Base-by-base conservation (phyloP, 495 filamentous ascomycete genomes). In the Poronia punctata region DNA sequence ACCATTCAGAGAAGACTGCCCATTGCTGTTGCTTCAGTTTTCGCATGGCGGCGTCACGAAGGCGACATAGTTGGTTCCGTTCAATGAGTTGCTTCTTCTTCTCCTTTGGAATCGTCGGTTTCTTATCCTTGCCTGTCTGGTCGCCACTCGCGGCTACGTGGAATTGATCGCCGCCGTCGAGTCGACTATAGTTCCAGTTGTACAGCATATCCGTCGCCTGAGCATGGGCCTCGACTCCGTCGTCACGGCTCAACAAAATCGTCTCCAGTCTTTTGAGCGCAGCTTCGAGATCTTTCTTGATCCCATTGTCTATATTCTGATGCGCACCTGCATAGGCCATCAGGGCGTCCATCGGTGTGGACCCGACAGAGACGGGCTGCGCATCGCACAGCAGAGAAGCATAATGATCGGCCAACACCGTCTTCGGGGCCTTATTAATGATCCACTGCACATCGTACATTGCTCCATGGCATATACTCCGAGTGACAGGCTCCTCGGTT, bases 391-490 rank as follows among this genome's bases (percentile, higher is more conserved):
- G n/a, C 30, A 3, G 30, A 15, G 16, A 14, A 4, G 12, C 10
- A 3, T 17, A 18, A 6, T 32, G 16, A 4, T 17, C 14, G 6
- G 30, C 30, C 4, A 17, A 5, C 3, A 16, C 15, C 6, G 5
- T 3, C 6, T 3, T 6, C 4, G 30, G 30, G 2, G 2, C 4
- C 4, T 32, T 32, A 2, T 41, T 35, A 1, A 19, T 10, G 23
- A 64, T 27, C 57, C 58, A 74, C 7, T 43, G 9, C 3, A 71
- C 69, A 8, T 50, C 38, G 49, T 73, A 71, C 46, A 68, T 60
- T 12, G 61, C 60, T 0, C 62, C 70, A 32, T 73, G 70, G 39
- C 57, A 67, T 14, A 69, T 24, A 1, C 19, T 14, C 7, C 29
- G 44, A 15, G 28, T 15, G 7, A 35, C 9, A 32, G 8, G 10